These are phyloP conservation scores for Neopestalotiopsis rosae DNA, from an alignment of 2,329 filamentous ascomycete species.

Conservation along the genomic window DNA sequence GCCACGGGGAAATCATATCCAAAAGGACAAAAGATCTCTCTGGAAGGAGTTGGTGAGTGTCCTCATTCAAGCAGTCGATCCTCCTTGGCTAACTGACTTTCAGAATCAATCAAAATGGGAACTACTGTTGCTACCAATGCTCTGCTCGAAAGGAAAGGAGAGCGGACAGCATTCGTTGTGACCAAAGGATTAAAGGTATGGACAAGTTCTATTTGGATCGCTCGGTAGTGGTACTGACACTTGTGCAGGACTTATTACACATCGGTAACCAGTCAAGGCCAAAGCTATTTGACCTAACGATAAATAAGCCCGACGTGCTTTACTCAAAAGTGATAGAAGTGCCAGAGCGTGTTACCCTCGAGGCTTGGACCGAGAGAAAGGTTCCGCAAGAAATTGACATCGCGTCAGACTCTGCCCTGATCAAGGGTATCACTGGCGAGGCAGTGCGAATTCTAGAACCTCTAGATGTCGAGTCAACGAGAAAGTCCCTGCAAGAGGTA, in stretches of 20 bases:
- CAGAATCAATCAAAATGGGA: conserved; percentile 61
- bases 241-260: conserved; percentile 4
- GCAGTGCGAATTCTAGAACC: conserved; percentile 1
- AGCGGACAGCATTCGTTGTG: conserved; percentile 72
- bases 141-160: conserved; percentile 73
- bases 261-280: conserved; percentile 31
- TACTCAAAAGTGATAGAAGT: conserved; percentile 28
- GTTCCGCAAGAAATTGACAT: not conserved
- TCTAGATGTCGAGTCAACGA: not conserved
- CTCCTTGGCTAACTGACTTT: not conserved
- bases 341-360: conserved; percentile 28
- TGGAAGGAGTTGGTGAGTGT: conserved; percentile 37
- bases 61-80: too few relatives aligned
- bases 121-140: conserved; percentile 80
- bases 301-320: conserved; percentile 26
- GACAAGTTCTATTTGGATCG: too few relatives aligned
- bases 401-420: not conserved
- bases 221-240: not conserved
- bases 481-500: not conserved
- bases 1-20: conserved; percentile 65
- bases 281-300: conserved; percentile 28
- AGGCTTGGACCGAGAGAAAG: conserved; percentile 25
- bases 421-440: conserved; percentile 12
- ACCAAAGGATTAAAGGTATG: conserved; percentile 57
- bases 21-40: conserved; percentile 36